These are phyloP conservation scores for Prunus dulcis DNA, from an alignment of 306 rosid genomes.

Conservation along the genomic window DNA sequence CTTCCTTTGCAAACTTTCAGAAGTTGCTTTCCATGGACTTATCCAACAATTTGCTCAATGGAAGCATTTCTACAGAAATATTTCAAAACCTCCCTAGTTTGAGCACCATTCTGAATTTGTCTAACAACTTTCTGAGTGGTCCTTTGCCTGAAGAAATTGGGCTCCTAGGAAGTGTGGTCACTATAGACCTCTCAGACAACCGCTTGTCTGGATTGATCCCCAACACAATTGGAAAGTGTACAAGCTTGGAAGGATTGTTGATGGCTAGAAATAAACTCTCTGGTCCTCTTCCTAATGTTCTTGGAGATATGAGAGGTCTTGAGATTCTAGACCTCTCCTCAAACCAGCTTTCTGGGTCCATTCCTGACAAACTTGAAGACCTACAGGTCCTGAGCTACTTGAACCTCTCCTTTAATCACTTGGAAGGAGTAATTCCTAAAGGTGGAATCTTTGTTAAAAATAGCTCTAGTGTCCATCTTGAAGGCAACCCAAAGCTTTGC, in stretches of 20 bases:
- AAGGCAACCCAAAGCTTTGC: constrained; percentile 67
- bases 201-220: constrained; percentile 51
- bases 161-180: constrained; percentile 24
- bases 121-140: constrained; percentile 56
- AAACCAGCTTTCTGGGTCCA: constrained; percentile 63
- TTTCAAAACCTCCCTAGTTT: constrained; percentile 46
- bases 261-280: constrained; percentile 52
- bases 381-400: constrained; percentile 39
- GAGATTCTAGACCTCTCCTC: constrained; percentile 64
- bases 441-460: constrained; percentile 47
- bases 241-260: constrained; percentile 50
- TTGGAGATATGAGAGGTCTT: constrained; percentile 54
- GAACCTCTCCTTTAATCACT: constrained; percentile 57
- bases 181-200: constrained; percentile 62
- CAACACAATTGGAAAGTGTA: constrained; percentile 45
- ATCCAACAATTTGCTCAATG: constrained; percentile 59
- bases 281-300: constrained; percentile 53
- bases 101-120: constrained; percentile 52
- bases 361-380: constrained; percentile 53
- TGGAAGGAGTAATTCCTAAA: constrained; percentile 60
- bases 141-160: constrained; percentile 55
- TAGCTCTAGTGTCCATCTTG: constrained; percentile 40
- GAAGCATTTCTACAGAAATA: constrained; percentile 52
- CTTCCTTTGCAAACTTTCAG: constrained; percentile 45
- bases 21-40: constrained; percentile 54